Percentiles rank a stretch among this genome's conserved stretches.
These are phyloP conservation scores for Orychophragmus violaceus DNA, from an alignment of 345 rosid species.

Conservation along the genomic window DNA sequence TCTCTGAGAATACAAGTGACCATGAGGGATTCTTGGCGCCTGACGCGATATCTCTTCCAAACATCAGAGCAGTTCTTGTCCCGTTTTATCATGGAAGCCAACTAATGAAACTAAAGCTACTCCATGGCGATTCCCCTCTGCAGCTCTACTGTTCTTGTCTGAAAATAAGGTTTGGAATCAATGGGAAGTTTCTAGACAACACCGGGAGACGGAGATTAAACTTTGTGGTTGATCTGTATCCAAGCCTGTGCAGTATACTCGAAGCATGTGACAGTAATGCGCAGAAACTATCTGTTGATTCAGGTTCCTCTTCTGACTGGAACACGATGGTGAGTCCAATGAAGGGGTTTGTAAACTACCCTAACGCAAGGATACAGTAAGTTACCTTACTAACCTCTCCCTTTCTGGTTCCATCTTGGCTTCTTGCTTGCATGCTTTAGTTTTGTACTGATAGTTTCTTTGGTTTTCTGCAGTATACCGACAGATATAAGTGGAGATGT, in stretches of 20 bases:
- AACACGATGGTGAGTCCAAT: conserved; percentile 39
- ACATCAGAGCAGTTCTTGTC: conserved; percentile 44
- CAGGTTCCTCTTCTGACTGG: conserved; percentile 66
- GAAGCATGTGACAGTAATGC: conserved; percentile 56
- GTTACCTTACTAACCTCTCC: conserved; percentile 20
- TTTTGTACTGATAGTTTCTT: conserved; percentile 7
- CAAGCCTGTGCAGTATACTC: conserved; percentile 47
- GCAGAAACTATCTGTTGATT: conserved; percentile 38
- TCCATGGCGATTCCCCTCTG: conserved; percentile 38
- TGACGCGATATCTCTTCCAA: conserved; percentile 42
- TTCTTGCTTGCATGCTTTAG: conserved; percentile 1
- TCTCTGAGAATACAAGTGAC: conserved; percentile 38
- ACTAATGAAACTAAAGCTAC: conserved; percentile 39
- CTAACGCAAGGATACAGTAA: conserved; percentile 71
- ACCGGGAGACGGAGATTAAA: conserved; percentile 57
- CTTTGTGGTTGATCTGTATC: conserved; percentile 58
- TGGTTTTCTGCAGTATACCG: conserved; percentile 49
- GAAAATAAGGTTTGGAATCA: conserved; percentile 61
- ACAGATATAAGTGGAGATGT: conserved; percentile 35
- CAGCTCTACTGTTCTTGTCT: conserved; percentile 51
- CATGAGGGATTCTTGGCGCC: conserved; percentile 45
- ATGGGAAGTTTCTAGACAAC: conserved; percentile 41
- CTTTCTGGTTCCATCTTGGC: neutral
- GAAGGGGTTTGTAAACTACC: conserved; percentile 33
- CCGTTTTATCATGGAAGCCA: conserved; percentile 47